A percentile compares a stretch with the other conserved stretches of the same genome.
These are phyloP conservation scores for Schizophyllum commune DNA, from an alignment of 1,284 basidiomycete species.

Conservation along the genomic window DNA sequence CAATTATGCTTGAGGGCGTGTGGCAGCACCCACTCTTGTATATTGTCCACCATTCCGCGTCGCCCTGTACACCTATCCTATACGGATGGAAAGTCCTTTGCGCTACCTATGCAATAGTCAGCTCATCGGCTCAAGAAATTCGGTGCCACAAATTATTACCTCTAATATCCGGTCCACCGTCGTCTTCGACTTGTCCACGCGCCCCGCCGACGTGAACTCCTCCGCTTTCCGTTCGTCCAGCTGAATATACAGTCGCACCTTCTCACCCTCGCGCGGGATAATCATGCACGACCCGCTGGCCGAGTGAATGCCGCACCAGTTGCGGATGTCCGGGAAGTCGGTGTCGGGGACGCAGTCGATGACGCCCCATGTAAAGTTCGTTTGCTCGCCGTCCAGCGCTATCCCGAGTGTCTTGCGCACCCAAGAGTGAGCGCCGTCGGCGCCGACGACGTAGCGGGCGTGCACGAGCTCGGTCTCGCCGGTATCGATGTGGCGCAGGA, in stretches of 20 bases:
- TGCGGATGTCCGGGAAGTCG: slow-evolving; percentile 79
- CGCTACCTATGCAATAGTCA: slow-evolving; percentile 36
- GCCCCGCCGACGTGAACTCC: slow-evolving; percentile 36
- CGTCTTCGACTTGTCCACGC: slow-evolving; percentile 55
- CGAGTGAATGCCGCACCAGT: slow-evolving; percentile 54
- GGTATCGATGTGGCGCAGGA: slow-evolving; percentile 27
- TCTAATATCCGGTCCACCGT: slow-evolving; percentile 56
- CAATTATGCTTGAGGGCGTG: background rate
- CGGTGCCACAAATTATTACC: slow-evolving; percentile 24
- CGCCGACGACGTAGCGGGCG: slow-evolving; percentile 57
- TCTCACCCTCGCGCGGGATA: slow-evolving; percentile 70
- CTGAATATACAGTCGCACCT: slow-evolving; percentile 72
- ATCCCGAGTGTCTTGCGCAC: slow-evolving; percentile 64
- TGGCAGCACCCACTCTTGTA: slow-evolving; percentile 51
- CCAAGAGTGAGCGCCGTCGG: slow-evolving; percentile 80
- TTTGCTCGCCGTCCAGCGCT: slow-evolving; percentile 72
- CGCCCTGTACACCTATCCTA: slow-evolving; percentile 45
- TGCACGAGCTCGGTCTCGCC: slow-evolving; percentile 37
- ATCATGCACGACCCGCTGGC: slow-evolving; percentile 61
- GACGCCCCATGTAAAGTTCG: slow-evolving; percentile 78
- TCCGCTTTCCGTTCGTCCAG: slow-evolving; percentile 41
- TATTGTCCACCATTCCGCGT: slow-evolving; percentile 76
- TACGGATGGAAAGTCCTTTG: slow-evolving; percentile 65
- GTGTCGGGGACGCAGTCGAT: slow-evolving; percentile 64
- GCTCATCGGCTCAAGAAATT: background rate